These are phyloP conservation scores for Penicillium turbatum DNA, from an alignment of 495 filamentous ascomycete species.

Conservation along the genomic window DNA sequence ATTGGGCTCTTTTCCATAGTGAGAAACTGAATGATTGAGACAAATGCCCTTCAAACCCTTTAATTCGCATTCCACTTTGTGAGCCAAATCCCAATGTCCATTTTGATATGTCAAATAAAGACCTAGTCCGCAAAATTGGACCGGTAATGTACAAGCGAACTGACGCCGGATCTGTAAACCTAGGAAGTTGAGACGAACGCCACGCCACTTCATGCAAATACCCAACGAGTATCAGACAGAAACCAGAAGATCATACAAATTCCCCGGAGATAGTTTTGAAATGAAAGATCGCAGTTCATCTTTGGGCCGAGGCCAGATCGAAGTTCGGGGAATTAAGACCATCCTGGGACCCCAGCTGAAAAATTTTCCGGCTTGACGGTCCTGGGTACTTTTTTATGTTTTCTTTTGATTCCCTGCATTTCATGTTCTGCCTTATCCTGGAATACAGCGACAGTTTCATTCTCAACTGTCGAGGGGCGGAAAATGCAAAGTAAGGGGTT, in stretches of 20 bases:
- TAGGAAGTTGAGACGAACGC: too few species aligned
- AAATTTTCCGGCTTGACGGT: background rate
- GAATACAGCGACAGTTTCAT: background rate
- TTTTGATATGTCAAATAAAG: too few species aligned
- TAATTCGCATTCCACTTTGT: background rate
- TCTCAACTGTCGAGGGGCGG: background rate
- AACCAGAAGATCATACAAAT: background rate
- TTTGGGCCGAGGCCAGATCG: background rate
- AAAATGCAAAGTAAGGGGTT: slow-evolving; percentile 5
- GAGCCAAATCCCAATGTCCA: too few species aligned
- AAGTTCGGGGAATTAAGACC: background rate
- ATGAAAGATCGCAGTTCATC: background rate
- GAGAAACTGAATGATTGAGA: background rate
- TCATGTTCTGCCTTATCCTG: background rate
- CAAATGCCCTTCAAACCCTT: background rate
- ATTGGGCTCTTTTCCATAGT: background rate
- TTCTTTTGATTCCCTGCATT: background rate
- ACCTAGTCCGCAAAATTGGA: too few species aligned
- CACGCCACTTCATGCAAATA: background rate
- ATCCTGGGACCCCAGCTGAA: background rate
- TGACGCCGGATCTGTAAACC: too few species aligned
- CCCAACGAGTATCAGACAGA: background rate
- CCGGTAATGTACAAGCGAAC: too few species aligned
- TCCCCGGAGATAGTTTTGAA: background rate
- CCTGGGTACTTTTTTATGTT: background rate